Percentiles rank a stretch among this genome's conserved stretches.
Evolutionary conservation across 257 asterid genomes (phyloP).

Genomic region (Jacaranda copaia): DNA sequence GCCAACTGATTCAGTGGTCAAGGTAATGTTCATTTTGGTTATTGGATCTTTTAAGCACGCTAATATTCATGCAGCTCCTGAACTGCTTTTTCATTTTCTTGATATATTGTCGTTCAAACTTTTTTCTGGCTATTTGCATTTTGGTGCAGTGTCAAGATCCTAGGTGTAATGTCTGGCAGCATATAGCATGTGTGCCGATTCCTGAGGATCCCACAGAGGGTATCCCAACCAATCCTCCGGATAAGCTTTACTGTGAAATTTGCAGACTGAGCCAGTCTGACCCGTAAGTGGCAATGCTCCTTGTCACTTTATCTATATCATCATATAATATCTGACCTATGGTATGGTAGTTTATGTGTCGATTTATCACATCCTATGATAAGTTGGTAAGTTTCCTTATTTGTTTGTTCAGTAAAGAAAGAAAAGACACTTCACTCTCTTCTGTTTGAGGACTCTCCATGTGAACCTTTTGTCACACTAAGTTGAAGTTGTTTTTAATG

Average conservation of each 20-base stretch:
- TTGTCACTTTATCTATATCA: constrained; percentile 20
- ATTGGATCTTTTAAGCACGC: constrained; percentile 31
- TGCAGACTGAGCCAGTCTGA: constrained; percentile 93
- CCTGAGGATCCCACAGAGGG: constrained; percentile 88
- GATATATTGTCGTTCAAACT: constrained; percentile 20
- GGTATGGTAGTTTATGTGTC: background rate
- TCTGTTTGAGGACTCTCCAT: background rate
- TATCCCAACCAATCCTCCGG: constrained; percentile 68
- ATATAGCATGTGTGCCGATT: constrained; percentile 85
- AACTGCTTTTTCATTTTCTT: constrained; percentile 19
- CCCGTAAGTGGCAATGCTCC: constrained; percentile 76
- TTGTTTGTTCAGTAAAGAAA: constrained; percentile 5
- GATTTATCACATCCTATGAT: background rate
- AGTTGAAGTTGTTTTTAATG: constrained; percentile 25
- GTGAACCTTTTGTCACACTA: background rate
- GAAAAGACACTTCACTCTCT: background rate
- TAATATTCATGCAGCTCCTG: constrained; percentile 2
- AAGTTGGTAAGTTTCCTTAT: background rate
- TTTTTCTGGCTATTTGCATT: constrained; percentile 16
- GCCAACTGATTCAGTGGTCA: constrained; percentile 78
- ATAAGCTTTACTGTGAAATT: constrained; percentile 82
- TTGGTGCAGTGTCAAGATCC: constrained; percentile 91
- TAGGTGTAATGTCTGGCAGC: constrained; percentile 92
- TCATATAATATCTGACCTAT: constrained; percentile 17
- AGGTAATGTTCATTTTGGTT: constrained; percentile 52